Evolutionary conservation across 179 eudicot species (phyloP).

Genomic region (Beta macrorhiza): DNA sequence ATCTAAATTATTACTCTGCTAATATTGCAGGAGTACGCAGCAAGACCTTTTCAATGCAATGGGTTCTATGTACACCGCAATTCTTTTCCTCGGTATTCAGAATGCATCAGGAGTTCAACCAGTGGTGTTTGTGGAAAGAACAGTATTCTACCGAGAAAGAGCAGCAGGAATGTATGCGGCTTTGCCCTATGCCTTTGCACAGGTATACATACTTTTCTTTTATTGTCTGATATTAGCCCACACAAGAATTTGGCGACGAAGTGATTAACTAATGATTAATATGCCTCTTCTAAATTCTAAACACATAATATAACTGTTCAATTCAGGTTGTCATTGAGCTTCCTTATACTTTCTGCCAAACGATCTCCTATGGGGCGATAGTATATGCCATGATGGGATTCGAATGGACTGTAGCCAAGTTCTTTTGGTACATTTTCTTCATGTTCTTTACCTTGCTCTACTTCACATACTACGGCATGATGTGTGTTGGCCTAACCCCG

Average conservation of each 20-base stretch:
- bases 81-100: slow-evolving; percentile 66
- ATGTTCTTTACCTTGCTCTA: slow-evolving; percentile 72
- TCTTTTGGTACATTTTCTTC: slow-evolving; percentile 69
- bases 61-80: slow-evolving; percentile 84
- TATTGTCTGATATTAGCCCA: not conserved
- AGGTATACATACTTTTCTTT: slow-evolving; percentile 38
- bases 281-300: not conserved
- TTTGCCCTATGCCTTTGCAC: slow-evolving; percentile 78
- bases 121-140: slow-evolving; percentile 75
- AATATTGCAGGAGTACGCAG: slow-evolving; percentile 38
- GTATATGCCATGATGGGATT: slow-evolving; percentile 81
- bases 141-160: slow-evolving; percentile 86
- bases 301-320: not conserved
- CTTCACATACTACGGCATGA: slow-evolving; percentile 81
- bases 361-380: slow-evolving; percentile 47
- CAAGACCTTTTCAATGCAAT: slow-evolving; percentile 71
- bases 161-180: slow-evolving; percentile 96
- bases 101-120: slow-evolving; percentile 77
- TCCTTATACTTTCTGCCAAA: slow-evolving; percentile 57
- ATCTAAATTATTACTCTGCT: not conserved
- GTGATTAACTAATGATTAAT: not conserved
- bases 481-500: slow-evolving; percentile 67
- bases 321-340: slow-evolving; percentile 62
- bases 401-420: slow-evolving; percentile 61
- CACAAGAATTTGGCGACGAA: too few relatives aligned